Evolutionary conservation across 169 alveolate species (phyloP).

Genomic region (Hammondia hammondi): DNA sequence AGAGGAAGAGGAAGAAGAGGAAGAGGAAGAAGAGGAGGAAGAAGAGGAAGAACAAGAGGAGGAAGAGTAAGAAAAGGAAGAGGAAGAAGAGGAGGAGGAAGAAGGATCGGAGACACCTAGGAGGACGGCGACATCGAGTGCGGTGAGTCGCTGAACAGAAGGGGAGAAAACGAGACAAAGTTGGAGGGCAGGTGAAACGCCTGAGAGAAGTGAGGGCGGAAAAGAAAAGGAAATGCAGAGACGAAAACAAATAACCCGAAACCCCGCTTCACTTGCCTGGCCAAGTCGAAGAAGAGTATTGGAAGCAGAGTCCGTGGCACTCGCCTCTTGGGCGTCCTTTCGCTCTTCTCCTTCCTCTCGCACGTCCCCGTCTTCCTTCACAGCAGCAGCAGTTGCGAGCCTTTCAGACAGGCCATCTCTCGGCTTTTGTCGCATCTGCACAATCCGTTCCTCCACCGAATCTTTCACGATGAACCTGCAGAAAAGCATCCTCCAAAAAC

Average conservation of each 20-base stretch:
- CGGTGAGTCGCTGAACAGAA: neutral
- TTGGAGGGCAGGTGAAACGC: neutral
- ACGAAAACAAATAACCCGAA: neutral
- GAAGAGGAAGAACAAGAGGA: neutral
- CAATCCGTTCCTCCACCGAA: conserved; percentile 64
- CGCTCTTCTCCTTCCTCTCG: neutral
- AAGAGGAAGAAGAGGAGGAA: neutral
- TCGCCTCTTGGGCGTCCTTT: neutral
- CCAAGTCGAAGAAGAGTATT: neutral
- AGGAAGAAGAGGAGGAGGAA: neutral
- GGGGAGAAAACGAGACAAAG: neutral
- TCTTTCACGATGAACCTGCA: conserved; percentile 68
- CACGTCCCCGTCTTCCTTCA: neutral
- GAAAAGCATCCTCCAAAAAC: no score
- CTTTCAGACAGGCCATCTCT: neutral
- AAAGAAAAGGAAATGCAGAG: no score
- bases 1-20: neutral
- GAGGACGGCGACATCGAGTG: neutral
- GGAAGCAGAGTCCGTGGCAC: neutral
- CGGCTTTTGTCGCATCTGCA: conserved; percentile 40
- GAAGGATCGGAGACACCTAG: neutral
- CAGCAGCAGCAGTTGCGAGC: neutral
- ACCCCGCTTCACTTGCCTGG: neutral
- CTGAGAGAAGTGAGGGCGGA: neutral
- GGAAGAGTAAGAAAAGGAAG: neutral